A percentile compares a stretch with the other conserved stretches of the same genome.
Evolutionary conservation across 169 alveolate species (phyloP).

Genomic region (Babesia ovata): DNA sequence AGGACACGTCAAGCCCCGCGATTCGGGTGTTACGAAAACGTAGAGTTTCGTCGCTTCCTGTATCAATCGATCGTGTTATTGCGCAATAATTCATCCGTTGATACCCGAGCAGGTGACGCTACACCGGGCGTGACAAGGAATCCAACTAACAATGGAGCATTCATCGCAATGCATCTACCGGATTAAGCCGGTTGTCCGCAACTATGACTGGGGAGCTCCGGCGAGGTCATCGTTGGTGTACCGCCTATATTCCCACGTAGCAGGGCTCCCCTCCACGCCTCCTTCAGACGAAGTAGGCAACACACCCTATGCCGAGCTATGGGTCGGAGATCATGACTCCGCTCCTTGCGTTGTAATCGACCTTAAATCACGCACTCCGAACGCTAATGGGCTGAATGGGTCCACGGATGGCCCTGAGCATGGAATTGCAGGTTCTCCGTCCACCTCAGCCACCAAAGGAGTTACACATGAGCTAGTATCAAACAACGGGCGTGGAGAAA

Average conservation of each 20-base stretch:
- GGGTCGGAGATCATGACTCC: conserved; percentile 76
- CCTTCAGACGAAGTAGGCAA: background rate
- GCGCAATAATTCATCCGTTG: no score
- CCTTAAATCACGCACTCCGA: background rate
- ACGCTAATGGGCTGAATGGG: background rate
- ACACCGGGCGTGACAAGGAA: background rate
- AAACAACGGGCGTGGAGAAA: background rate
- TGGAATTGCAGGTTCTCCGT: no score
- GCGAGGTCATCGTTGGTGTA: conserved; percentile 49
- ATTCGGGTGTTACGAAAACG: no score
- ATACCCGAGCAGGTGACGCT: no score
- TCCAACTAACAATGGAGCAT: background rate
- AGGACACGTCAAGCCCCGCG: no score
- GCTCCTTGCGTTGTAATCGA: conserved; percentile 67
- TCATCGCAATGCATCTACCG: conserved; percentile 19
- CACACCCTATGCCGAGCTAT: conserved; percentile 71
- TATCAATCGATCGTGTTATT: no score
- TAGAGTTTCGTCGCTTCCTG: no score
- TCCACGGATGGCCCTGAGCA: background rate
- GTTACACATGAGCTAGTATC: background rate
- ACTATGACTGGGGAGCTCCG: conserved; percentile 61
- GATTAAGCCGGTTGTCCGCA: conserved; percentile 46
- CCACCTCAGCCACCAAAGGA: background rate
- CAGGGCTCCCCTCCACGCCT: background rate
- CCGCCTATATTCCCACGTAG: conserved; percentile 19